Evolutionary conservation across 1,139 yeast genomes (phyloP), one percentile per base, ranked within the genome.

Genomic region (Sugiyamaella xylanicola): DNA sequence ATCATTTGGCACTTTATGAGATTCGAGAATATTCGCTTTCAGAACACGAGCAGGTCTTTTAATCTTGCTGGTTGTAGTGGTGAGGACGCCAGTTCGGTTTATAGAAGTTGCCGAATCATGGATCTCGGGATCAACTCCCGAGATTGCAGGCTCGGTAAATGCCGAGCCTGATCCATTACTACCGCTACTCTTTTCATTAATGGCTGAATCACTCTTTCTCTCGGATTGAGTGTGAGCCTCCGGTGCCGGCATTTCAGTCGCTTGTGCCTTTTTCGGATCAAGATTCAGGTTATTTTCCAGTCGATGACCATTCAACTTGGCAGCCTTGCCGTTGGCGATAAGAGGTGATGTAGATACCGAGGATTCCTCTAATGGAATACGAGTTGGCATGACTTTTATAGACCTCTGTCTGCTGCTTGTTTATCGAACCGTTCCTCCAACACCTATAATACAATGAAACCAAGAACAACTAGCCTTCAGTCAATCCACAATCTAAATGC

Each of bases 311-410:
- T 48, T 48, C 37, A 41, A n/a, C 15, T 40, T 39, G 17, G 29
- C 25, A 2, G 19, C 4, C 13, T 45, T 45, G 17, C 16, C 22
- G 15, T 45, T 21, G 17, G 40, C 35, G 48, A 32, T 29, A 35
- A 37, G 27, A 3, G 46, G 25, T 15, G 36, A 19, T 11, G 48
- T 11, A 2, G 21, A 11, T 32, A 19, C 16, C 25, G 39, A 27
- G 9, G 17, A 9, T 32, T 39, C 40, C 8, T 48, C 46, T 29
- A 48, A 25, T 15, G 52, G 40, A 27, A 41, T 17, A 13, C 41
- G 44, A 27, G 52, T 27, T 16, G 52, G 52, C 52, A 48, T 48
- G 40, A 48, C 46, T 46, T 16, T 27, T n/a, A 21, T 2, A 43
- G 15, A 17, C 9, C 19, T 22, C 21, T 25, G 9, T 25, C 9